phyloP scores from a whole-genome alignment of 805 yeast species.

The Monosporozyma solicola region DNA sequence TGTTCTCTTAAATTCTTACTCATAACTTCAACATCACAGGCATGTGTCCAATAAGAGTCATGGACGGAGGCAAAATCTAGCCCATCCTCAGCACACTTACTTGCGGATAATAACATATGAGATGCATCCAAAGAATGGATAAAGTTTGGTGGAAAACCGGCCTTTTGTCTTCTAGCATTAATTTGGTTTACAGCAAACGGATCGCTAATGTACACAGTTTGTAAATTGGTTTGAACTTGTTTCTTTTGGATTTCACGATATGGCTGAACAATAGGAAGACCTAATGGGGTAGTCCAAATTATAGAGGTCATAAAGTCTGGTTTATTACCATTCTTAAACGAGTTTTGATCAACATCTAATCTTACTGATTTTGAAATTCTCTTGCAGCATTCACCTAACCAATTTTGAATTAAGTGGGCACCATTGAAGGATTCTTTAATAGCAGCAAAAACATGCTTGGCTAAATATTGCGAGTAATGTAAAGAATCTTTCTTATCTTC shows the following conservation, averaged over 20 bases:
- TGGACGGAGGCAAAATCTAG: slow-evolving; percentile 89
- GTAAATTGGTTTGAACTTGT: slow-evolving; percentile 72
- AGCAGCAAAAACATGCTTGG: slow-evolving; percentile 71
- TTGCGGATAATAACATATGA: slow-evolving; percentile 88
- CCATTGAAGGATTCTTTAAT: slow-evolving; percentile 80
- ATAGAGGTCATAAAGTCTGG: slow-evolving; percentile 75
- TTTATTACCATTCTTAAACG: slow-evolving; percentile 35
- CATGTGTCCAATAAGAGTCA: slow-evolving; percentile 98
- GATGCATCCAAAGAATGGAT: slow-evolving; percentile 95
- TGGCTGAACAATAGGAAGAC: slow-evolving; percentile 95
- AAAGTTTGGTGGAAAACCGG: slow-evolving; percentile 93
- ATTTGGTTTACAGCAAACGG: slow-evolving; percentile 81
- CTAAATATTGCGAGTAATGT: slow-evolving; percentile 52
- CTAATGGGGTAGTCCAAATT: slow-evolving; percentile 96
- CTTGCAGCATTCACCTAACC: slow-evolving; percentile 85
- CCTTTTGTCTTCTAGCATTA: slow-evolving; percentile 78
- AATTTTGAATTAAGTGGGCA: slow-evolving; percentile 92
- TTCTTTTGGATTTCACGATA: slow-evolving; percentile 62
- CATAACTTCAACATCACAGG: slow-evolving; percentile 69
- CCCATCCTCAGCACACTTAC: slow-evolving; percentile 55
- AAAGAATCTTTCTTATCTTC: slow-evolving; percentile 40
- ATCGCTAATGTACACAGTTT: slow-evolving; percentile 77
- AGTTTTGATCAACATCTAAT: slow-evolving; percentile 46
- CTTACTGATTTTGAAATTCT: slow-evolving; percentile 71
- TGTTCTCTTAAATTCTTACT: slow-evolving; percentile 62